Evolutionary conservation across 208 protist species (phyloP).

Genomic region (Acanthamoeba triangularis): DNA sequence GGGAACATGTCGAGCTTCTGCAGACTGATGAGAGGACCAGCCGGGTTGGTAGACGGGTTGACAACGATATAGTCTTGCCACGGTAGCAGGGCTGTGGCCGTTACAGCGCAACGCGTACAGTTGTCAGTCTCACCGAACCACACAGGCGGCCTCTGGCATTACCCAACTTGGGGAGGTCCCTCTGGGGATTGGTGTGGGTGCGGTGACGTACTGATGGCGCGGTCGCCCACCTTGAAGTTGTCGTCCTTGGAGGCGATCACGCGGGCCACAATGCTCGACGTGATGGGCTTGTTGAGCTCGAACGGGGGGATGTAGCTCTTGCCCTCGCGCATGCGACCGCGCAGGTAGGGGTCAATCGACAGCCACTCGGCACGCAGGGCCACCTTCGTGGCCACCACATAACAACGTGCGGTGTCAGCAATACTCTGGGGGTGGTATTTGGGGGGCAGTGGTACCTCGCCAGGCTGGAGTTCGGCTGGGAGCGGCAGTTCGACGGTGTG

Average conservation of each 20-base stretch:
- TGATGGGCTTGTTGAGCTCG: constrained; percentile 9
- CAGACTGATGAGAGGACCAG: neutral
- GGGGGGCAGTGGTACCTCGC: constrained; percentile 11
- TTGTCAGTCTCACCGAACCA: too few species aligned
- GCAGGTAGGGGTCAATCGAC: constrained; percentile 8
- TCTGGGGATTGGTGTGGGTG: too few species aligned
- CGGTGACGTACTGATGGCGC: neutral
- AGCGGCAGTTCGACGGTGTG: neutral
- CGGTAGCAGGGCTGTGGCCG: neutral
- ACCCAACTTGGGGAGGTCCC: too few species aligned
- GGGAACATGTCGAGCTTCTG: constrained; percentile 45
- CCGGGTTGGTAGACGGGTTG: neutral
- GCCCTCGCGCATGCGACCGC: neutral
- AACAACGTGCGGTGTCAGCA: neutral
- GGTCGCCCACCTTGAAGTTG: neutral
- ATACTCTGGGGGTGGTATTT: neutral
- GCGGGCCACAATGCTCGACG: neutral
- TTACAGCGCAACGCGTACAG: too few species aligned
- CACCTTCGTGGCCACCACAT: neutral
- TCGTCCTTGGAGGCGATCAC: neutral
- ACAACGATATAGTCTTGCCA: constrained; percentile 34
- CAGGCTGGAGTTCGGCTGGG: neutral
- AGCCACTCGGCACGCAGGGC: neutral
- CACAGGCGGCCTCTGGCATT: neutral
- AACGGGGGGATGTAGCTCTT: constrained; percentile 22